A percentile compares a stretch with the other conserved stretches of the same genome.
Conservation (phyloP, 495 filamentous ascomycete species). For the Pseudomonodictys pantanalensis region DNA sequence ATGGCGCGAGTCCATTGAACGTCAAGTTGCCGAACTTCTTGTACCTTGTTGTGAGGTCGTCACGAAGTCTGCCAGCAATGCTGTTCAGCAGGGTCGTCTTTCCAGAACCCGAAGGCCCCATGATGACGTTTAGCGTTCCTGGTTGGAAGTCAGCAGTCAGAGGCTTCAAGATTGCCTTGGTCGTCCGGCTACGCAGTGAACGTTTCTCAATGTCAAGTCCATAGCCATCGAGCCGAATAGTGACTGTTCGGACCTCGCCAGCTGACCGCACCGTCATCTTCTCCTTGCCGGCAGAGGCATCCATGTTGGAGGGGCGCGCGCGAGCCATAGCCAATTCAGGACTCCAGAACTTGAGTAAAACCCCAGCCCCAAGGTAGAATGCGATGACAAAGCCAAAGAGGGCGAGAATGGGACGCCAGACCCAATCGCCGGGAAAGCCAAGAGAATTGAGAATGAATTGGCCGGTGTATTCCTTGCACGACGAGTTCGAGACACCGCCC, state of each 20-base stretch:
- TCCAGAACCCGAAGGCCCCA: constrained; percentile 73
- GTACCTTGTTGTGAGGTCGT: constrained; percentile 55
- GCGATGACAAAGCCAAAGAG: constrained; percentile 55
- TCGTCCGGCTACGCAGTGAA: constrained; percentile 34
- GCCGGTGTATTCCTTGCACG: constrained; percentile 64
- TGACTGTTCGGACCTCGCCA: constrained; percentile 55
- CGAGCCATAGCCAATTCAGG: constrained; percentile 61
- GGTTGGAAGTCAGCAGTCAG: constrained; percentile 61
- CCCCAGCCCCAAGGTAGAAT: constrained; percentile 54
- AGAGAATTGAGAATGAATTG: constrained; percentile 63
- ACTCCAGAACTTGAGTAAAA: constrained; percentile 56
- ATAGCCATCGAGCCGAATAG: constrained; percentile 60
- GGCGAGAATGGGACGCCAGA: constrained; percentile 59
- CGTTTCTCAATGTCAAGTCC: constrained; percentile 61
- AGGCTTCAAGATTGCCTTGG: constrained; percentile 59
- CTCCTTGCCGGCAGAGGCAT: constrained; percentile 60
- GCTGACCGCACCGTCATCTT: constrained; percentile 51
- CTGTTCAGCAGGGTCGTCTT: constrained; percentile 70
- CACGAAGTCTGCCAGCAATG: constrained; percentile 62
- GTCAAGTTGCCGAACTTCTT: constrained; percentile 55
- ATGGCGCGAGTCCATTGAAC: constrained; percentile 65
- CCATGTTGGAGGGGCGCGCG: constrained; percentile 53
- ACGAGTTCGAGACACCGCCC: constrained; percentile 54
- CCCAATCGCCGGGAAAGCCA: constrained; percentile 61
- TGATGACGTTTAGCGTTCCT: constrained; percentile 67